These are phyloP conservation scores for Aspergillus tamarii DNA, from an alignment of 2,329 filamentous ascomycete genomes.

Conservation along the genomic window DNA sequence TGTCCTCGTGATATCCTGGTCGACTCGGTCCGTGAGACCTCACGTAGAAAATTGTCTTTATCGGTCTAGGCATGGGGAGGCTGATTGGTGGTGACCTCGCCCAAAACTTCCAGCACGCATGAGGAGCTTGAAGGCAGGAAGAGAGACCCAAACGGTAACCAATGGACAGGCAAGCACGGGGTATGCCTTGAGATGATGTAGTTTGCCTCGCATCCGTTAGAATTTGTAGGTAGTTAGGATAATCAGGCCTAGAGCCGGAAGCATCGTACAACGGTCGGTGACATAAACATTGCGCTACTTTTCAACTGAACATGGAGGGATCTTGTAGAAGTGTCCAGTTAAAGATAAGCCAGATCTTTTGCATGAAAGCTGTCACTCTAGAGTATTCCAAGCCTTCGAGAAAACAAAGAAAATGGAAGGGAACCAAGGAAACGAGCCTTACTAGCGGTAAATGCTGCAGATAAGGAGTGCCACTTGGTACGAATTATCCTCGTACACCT, in stretches of 20 bases:
- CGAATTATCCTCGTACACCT: too few species aligned
- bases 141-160: too few species aligned
- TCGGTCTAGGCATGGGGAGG: neutral
- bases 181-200: neutral
- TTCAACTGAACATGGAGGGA: neutral
- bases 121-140: too few species aligned
- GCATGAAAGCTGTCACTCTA: neutral
- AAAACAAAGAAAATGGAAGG: too few species aligned
- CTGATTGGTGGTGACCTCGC: neutral
- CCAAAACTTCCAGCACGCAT: neutral
- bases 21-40: neutral
- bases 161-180: too few species aligned
- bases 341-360: neutral
- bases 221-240: neutral
- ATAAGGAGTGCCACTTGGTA: neutral
- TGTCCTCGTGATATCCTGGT: neutral
- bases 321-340: neutral
- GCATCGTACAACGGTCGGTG: neutral
- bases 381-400: neutral
- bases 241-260: neutral
- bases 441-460: neutral
- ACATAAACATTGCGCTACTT: neutral
- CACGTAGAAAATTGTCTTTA: neutral
- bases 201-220: neutral
- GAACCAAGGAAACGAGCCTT: neutral